Conservation (phyloP, 768 basidiomycete species). For the Suillus decipiens region DNA sequence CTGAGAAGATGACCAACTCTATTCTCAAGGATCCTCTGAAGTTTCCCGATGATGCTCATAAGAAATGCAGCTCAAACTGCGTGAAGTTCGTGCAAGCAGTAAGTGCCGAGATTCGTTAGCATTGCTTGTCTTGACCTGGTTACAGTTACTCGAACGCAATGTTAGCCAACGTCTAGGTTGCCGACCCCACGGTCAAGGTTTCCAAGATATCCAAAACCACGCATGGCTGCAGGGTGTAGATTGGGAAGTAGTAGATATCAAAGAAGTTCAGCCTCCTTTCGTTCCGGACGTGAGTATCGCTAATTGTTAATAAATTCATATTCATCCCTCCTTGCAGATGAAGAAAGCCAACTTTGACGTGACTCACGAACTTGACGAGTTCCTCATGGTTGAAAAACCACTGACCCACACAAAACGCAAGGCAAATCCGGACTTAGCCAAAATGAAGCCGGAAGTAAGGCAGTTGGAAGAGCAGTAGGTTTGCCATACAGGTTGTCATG, state of each 20-base stretch:
- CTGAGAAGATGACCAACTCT: conserved; percentile 84
- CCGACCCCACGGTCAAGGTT: conserved; percentile 62
- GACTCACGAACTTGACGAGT: conserved; percentile 95
- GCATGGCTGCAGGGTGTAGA: conserved; percentile 84
- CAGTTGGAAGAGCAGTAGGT: conserved; percentile 91
- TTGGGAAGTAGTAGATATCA: conserved; percentile 77
- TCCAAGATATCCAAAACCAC: conserved; percentile 78
- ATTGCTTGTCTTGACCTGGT: conserved; percentile 1
- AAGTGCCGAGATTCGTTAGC: conserved; percentile 28
- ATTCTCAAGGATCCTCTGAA: conserved; percentile 79
- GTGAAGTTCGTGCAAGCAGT: conserved; percentile 70
- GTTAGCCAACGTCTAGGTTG: conserved; percentile 80
- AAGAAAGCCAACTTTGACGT: conserved; percentile 99
- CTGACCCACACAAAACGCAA: conserved; percentile 93
- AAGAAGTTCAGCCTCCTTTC: conserved; percentile 76
- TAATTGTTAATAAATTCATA: conserved; percentile 4
- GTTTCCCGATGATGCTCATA: conserved; percentile 70
- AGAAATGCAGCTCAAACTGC: conserved; percentile 65
- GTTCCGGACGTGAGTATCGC: conserved; percentile 83
- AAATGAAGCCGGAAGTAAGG: conserved; percentile 88
- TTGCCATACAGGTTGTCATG: not conserved
- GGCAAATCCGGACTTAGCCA: conserved; percentile 79
- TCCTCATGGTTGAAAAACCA: conserved; percentile 97
- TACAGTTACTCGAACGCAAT: conserved; percentile 84
- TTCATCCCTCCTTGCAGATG: conserved; percentile 50